phyloP scores from a whole-genome alignment of 2,329 filamentous ascomycete species.

The Graphiopsis chlorocephala region DNA sequence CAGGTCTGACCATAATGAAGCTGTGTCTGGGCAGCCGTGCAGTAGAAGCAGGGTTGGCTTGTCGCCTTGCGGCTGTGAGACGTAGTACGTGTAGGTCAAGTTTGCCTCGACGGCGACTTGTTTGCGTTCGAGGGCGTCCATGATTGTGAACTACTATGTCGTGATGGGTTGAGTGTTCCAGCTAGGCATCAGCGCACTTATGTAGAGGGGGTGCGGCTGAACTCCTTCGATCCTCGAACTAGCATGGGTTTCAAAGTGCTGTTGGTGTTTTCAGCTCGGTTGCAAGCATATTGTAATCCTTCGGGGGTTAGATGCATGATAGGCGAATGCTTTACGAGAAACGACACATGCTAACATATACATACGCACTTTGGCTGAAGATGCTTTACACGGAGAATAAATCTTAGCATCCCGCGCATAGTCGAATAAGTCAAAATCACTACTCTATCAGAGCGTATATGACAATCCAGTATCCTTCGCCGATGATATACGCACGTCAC shows the following conservation, averaged over 20 bases:
- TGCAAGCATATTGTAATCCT: not conserved
- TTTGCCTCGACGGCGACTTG: not conserved
- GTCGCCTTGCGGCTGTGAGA: constrained; percentile 19
- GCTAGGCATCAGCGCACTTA: not conserved
- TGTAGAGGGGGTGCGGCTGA: not conserved
- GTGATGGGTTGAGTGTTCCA: not conserved
- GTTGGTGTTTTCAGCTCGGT: not conserved
- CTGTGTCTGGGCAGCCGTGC: constrained; percentile 51
- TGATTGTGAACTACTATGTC: not conserved
- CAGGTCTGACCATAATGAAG: constrained; percentile 41
- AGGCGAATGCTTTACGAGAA: not conserved
- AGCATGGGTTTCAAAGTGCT: not conserved
- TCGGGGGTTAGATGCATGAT: too few relatives aligned
- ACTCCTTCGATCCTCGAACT: not conserved
- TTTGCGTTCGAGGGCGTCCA: not conserved
- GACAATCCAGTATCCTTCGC: too few relatives aligned
- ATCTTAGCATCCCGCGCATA: too few relatives aligned
- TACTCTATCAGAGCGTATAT: too few relatives aligned
- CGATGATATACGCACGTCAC: too few relatives aligned
- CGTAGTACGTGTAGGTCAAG: constrained; percentile 42
- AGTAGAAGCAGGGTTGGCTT: constrained; percentile 40
- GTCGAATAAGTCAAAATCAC: too few relatives aligned
- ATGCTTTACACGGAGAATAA: too few relatives aligned
- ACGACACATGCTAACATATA: too few relatives aligned
- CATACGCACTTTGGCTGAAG: too few relatives aligned